phyloP scores from a whole-genome alignment of 75 land plant species.

The Gnetum montanum region DNA sequence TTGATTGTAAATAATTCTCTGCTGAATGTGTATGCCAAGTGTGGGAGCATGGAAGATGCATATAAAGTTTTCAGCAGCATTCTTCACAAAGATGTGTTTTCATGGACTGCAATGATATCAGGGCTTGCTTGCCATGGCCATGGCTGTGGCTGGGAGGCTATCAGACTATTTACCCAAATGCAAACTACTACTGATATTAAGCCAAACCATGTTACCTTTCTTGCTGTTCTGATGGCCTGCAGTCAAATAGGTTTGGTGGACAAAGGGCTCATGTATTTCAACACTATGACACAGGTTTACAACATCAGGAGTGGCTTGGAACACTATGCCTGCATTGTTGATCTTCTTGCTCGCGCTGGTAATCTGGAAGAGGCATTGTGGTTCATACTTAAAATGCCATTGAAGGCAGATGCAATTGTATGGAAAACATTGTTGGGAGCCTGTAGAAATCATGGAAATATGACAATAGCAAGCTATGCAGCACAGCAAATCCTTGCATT shows the following conservation, averaged over 20 bases:
- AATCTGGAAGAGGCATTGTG: conserved; percentile 8
- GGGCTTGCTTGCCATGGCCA: conserved; percentile 11
- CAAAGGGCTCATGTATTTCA: not conserved
- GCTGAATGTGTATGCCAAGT: conserved; percentile 35
- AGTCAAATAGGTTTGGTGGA: conserved; percentile 2
- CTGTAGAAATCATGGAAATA: conserved; percentile 16
- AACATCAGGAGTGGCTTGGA: not conserved
- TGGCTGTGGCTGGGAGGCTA: conserved; percentile 11
- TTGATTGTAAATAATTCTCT: not conserved
- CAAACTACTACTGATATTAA: conserved; percentile 7
- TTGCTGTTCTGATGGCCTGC: conserved; percentile 15
- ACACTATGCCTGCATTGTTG: conserved; percentile 6
- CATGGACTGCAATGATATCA: conserved; percentile 20
- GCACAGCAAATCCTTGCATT: conserved; percentile 13
- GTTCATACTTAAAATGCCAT: conserved; percentile 15
- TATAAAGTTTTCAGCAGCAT: conserved; percentile 3
- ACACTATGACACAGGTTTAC: not conserved
- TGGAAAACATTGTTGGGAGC: conserved; percentile 24
- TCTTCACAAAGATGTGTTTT: conserved; percentile 9
- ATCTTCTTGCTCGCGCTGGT: conserved; percentile 5
- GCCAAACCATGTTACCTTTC: conserved; percentile 14
- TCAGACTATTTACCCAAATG: conserved; percentile 10
- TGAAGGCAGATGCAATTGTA: conserved; percentile 13
- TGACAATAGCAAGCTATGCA: conserved; percentile 8
- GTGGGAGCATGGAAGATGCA: conserved; percentile 26